Evolutionary conservation across 345 rosid species (phyloP), one percentile per base, ranked within the genome.

Genomic region (Leavenworthia alabamica): DNA sequence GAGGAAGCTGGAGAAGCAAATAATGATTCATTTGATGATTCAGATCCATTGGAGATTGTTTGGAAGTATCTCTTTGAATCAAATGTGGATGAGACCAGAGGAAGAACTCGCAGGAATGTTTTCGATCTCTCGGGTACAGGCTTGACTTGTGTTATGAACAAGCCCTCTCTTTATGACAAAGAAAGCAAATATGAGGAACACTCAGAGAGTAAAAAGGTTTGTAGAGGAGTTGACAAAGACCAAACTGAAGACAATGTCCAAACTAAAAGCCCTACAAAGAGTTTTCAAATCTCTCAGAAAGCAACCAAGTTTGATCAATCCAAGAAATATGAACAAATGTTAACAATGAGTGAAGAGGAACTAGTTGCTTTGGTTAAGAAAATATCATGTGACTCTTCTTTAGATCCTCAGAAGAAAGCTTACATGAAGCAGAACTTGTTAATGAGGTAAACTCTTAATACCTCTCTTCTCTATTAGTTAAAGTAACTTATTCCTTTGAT

Each of bases 331-430:
- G 78, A 73, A 56, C 74, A 48, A 28, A 57, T 81, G 56, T 31
- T 68, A 41, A 23, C 76, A 37, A 81, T 88, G 88, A 83, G 81
- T 77, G 82, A 85, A 57, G 84, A 83, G 69, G 92, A 85, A 55
- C 79, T 85, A 10, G 96, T 78, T 56, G 79, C 78, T 37, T 81
- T 80, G 74, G 80, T 83, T 56, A 82, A 78, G 65, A 85, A 75
- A 73, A 86, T 88, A 61, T 88, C 91, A 56, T 80, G 80, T 13
- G 96, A 88, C 84, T 73, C 89, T 48, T 80, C 96, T 68, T 76
- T 88, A 33, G 89, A 85, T 73, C 88, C 89, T 27, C 84, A 88
- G 59, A 78, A 88, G 79, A 85, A 85, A 75, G 77, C 70, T 1
- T 88, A 83, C 55, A 86, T 88, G 62, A 72, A 77, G 47, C 92